Evolutionary conservation across 805 yeast species (phyloP).

Genomic region (Lipomyces chichibuensis): DNA sequence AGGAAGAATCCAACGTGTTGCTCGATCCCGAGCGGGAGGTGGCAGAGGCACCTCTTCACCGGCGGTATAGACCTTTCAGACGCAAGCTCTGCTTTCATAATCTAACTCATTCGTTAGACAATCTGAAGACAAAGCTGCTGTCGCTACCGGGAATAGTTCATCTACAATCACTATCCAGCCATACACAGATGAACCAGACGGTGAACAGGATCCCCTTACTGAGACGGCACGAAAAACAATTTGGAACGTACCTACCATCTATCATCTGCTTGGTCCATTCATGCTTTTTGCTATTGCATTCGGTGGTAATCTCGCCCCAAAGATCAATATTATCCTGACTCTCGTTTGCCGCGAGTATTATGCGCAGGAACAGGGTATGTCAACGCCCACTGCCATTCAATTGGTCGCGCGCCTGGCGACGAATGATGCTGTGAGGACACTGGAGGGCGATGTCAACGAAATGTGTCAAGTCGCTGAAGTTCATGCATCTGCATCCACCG

Average conservation of each 20-base stretch:
- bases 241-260: conserved; percentile 11
- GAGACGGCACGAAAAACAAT: not conserved
- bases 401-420: not conserved
- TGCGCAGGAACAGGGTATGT: conserved; percentile 12
- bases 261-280: conserved; percentile 20
- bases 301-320: conserved; percentile 31
- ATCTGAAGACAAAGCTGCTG: conserved; percentile 12
- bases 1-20: conserved; percentile 20
- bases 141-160: conserved; percentile 15
- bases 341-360: conserved; percentile 30
- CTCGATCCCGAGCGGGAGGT: conserved; percentile 21
- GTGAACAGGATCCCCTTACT: conserved; percentile 12
- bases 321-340: conserved; percentile 25
- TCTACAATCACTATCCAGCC: conserved; percentile 7
- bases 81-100: not conserved
- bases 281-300: conserved; percentile 21
- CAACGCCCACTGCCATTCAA: not conserved
- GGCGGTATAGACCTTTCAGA: conserved; percentile 5
- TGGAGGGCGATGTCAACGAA: conserved; percentile 20
- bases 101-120: conserved; percentile 8
- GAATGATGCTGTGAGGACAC: not conserved
- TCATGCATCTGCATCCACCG: conserved; percentile 21
- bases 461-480: conserved; percentile 27
- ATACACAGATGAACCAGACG: conserved; percentile 27
- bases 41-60: conserved; percentile 22